Evolutionary conservation across 768 basidiomycete genomes (phyloP), one percentile per base, ranked within the genome.

Genomic region (Gloeostereum incarnatum): DNA sequence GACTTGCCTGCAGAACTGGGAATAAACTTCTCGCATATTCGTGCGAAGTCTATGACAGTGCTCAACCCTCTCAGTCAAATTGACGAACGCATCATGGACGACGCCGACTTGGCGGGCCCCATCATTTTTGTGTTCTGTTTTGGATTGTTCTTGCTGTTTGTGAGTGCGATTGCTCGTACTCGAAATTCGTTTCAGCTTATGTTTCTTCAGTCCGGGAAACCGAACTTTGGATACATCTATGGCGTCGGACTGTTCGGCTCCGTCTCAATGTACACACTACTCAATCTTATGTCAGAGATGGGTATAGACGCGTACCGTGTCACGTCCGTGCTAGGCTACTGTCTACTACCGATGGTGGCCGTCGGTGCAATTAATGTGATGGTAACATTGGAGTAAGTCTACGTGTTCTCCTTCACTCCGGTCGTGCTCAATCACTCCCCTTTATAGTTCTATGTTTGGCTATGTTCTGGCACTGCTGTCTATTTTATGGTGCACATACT

Each of bases 161-260:
- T 97, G 41, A 52, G 91, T 77, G 11, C 34, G 4, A 27, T 18
- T 23, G 21, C 35, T 19, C 17, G 21, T 9, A 24, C 19, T 43
- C 29, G 22, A 26, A 20, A 8, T 16, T 23, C 11, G 35, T 47
- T 43, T 49, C 13, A 45, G 34, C 38, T 41, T 10, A 42, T 35
- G 31, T 27, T 8, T 33, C 13, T 39, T 21, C 47, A 99, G 96
- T 96, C 94, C 5, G 96, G 96, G 42, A 97, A 96, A 66, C 87
- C 89, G 3, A 96, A 98, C 56, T 99, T 99, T 60, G 91, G 88
- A 35, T 98, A 97, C 59, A 98, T 98, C 42, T 99, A 99, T 57
- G 96, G 94, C 25, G 88, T 99, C 45, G 94, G 86, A 38, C 74
- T 97, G n/a, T 75, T 98, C 49, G 96, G 96, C 38, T 90, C 85